Evolutionary conservation across 1,284 basidiomycete genomes (phyloP).

Genomic region (Abortiporus biennis): DNA sequence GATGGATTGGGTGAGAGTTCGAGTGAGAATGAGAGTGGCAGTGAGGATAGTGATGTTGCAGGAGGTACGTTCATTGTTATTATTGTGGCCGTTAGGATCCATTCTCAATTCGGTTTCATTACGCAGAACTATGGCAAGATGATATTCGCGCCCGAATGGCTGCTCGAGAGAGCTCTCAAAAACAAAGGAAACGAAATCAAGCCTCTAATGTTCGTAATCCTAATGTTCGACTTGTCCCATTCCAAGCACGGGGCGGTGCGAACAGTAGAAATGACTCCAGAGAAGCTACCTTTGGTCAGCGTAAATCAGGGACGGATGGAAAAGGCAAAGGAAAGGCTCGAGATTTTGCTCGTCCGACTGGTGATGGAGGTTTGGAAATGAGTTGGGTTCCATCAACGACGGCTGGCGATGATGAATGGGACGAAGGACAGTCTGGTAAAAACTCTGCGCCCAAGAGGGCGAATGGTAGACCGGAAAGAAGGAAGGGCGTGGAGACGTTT

Average conservation of each 20-base stretch:
- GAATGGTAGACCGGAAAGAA: constrained; percentile 34
- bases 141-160: constrained; percentile 21
- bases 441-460: constrained; percentile 20
- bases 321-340: constrained; percentile 12
- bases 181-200: constrained; percentile 9
- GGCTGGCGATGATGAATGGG: constrained; percentile 29
- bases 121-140: constrained; percentile 22
- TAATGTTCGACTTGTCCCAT: constrained; percentile 55
- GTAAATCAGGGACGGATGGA: constrained; percentile 31
- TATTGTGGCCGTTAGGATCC: too few relatives aligned
- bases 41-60: constrained; percentile 50
- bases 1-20: constrained; percentile 41
- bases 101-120: too few relatives aligned
- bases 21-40: constrained; percentile 25
- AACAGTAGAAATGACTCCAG: constrained; percentile 31
- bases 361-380: constrained; percentile 58
- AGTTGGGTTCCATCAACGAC: constrained; percentile 51
- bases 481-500: constrained; percentile 72
- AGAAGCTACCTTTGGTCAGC: constrained; percentile 65
- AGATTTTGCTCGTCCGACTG: constrained; percentile 13
- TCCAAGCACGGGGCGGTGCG: constrained; percentile 40
- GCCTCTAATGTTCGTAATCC: constrained; percentile 27
- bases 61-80: constrained; percentile 34
- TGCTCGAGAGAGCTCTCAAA: constrained; percentile 13
- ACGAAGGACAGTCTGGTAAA: constrained; percentile 13